Base-by-base conservation (phyloP, 768 basidiomycete genomes). In the Clathrus columnatus region DNA sequence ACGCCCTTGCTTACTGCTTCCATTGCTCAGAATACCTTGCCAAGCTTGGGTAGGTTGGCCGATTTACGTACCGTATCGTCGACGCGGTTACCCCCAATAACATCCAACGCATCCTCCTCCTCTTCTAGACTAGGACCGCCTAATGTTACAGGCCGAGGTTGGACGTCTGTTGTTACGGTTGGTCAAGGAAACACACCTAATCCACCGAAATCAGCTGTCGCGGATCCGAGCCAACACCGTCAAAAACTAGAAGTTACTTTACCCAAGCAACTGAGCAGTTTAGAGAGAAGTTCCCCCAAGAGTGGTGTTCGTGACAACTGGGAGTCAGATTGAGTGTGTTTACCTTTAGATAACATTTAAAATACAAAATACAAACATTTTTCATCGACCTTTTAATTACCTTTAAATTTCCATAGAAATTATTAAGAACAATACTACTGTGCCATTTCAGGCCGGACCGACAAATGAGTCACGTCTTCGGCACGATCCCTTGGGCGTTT, bases 1-100 rank as follows among this genome's bases (percentile, higher is more conserved):
- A 65, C 62, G 1, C 88, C 89, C 1, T 70, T 84, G 3, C 75
- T 97, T 5, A 91, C 89, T 1, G 62, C 69, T 2, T 65, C 75
- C 45, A 59, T 71, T 1, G 62, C 67, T 30, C 56, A 51, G 32
- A 60, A 68, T 61, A 3, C 64, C 70, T 17, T 69, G 56, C 14
- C 36, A 36, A 36, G n/a, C 10, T 72, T 84, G 4, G 85, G 87
- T 0, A 84, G 80, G 62, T 72, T 87, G 5, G 72, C 77, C 0
- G 82, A 85, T 63, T 61, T 85, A 49, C 75, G 80, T 44, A 67
- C 64, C 1, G 57, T 55, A 21, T 48, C 65, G 7, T 28, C 57
- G 16, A 46, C 60, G 1, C 58, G 54, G 48, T 44, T 46, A 6
- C 59, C 62, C 0, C 50, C 65, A 11, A 36, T 44, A 20, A 20